A percentile compares a stretch with the other conserved stretches of the same genome.
phyloP scores from a whole-genome alignment of 495 filamentous ascomycete species.

The Neurospora sp. region DNA sequence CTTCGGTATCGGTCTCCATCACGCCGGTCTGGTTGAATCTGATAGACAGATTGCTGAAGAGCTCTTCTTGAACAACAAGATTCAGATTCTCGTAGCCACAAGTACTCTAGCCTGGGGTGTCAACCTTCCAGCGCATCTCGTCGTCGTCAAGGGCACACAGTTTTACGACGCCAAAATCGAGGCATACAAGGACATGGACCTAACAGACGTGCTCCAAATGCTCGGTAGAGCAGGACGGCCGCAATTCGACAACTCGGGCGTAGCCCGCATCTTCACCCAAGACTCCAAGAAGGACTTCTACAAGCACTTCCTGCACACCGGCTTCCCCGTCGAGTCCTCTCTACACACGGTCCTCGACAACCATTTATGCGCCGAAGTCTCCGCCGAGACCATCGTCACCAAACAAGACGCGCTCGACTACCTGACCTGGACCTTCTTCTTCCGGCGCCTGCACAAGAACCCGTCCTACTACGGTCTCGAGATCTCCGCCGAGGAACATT shows the following conservation, averaged over 20 bases:
- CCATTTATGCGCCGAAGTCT: constrained; percentile 92
- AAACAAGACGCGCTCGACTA: constrained; percentile 98
- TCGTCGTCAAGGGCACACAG: constrained; percentile 97
- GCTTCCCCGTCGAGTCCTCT: constrained; percentile 94
- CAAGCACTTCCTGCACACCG: constrained; percentile 97
- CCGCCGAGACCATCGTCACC: constrained; percentile 78
- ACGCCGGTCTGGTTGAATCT: constrained; percentile 91
- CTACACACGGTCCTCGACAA: constrained; percentile 95
- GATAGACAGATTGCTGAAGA: constrained; percentile 88
- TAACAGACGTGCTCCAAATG: constrained; percentile 98
- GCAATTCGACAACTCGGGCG: constrained; percentile 91
- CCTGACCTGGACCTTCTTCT: constrained; percentile 99
- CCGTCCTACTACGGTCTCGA: constrained; percentile 96
- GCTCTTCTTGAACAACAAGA: constrained; percentile 94
- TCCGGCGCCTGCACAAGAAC: constrained; percentile 94
- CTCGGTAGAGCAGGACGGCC: constrained; percentile 89
- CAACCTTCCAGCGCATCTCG: constrained; percentile 92
- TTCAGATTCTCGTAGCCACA: constrained; percentile 93
- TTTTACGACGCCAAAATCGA: constrained; percentile 98
- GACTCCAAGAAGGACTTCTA: constrained; percentile 99
- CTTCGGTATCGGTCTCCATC: constrained; percentile 95
- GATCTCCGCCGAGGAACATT: constrained; percentile 89
- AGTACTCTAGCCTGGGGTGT: constrained; percentile 97
- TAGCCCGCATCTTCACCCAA: constrained; percentile 94
- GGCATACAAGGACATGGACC: constrained; percentile 97